A percentile compares a stretch with the other conserved stretches of the same genome.
phyloP scores from a whole-genome alignment of 768 basidiomycete species.

The Leccinum disarticulatum region DNA sequence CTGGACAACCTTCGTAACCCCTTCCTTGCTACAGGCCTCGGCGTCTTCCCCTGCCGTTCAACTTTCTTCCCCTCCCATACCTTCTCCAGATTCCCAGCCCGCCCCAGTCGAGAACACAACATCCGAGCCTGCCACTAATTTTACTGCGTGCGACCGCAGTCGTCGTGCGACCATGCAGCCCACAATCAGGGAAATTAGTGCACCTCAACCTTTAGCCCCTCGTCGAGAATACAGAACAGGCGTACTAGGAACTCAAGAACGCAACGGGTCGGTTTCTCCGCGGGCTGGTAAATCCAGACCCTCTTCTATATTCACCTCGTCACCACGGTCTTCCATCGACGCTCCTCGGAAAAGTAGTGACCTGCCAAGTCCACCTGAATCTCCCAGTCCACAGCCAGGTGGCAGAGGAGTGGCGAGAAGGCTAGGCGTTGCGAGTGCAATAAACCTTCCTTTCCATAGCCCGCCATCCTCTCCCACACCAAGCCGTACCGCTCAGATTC shows the following conservation, averaged over 20 bases:
- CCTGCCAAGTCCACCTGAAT: slow-evolving; percentile 45
- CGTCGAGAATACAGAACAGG: slow-evolving; percentile 32
- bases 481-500: slow-evolving; percentile 39
- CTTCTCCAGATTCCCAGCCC: slow-evolving; percentile 53
- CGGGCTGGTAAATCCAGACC: slow-evolving; percentile 35
- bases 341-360: slow-evolving; percentile 38
- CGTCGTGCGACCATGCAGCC: slow-evolving; percentile 40
- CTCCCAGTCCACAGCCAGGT: slow-evolving; percentile 45
- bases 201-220: slow-evolving; percentile 37
- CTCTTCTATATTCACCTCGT: slow-evolving; percentile 32
- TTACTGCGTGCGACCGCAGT: slow-evolving; percentile 46
- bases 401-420: slow-evolving; percentile 40
- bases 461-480: slow-evolving; percentile 41
- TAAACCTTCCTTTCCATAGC: slow-evolving; percentile 41
- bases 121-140: slow-evolving; percentile 44
- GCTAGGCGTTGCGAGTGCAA: slow-evolving; percentile 38
- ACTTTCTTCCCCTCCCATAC: slow-evolving; percentile 55
- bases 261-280: slow-evolving; percentile 31
- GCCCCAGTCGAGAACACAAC: slow-evolving; percentile 48
- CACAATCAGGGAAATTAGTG: slow-evolving; percentile 40
- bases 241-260: slow-evolving; percentile 22
- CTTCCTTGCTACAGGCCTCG: slow-evolving; percentile 67
- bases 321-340: slow-evolving; percentile 35
- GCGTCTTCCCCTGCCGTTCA: slow-evolving; percentile 76
- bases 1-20: slow-evolving; percentile 58